These are phyloP conservation scores for Mollisiaceae sp. DNA, from an alignment of 2,329 filamentous ascomycete species.

Conservation along the genomic window DNA sequence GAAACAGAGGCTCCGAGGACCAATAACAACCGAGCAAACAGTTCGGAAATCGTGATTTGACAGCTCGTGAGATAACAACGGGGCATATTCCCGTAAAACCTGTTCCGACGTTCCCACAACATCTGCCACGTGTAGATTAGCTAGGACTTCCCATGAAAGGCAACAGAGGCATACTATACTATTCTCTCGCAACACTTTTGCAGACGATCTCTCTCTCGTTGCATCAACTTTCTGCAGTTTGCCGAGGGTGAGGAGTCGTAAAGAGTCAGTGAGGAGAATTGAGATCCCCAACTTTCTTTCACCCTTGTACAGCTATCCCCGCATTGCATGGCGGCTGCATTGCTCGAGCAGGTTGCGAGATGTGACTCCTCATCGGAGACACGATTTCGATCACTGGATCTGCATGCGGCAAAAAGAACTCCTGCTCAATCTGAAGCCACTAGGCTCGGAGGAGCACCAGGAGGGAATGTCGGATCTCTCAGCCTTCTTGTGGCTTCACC, in stretches of 20 bases:
- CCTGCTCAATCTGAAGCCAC: slow-evolving; percentile 3
- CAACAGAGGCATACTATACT: no score
- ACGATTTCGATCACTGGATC: slow-evolving; percentile 13
- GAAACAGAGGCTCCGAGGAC: neutral
- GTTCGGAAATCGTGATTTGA: neutral
- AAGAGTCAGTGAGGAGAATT: neutral
- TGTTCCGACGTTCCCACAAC: neutral
- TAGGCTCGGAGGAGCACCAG: no score
- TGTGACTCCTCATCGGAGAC: slow-evolving; percentile 20
- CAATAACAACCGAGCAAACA: slow-evolving; percentile 6
- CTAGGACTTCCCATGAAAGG: slow-evolving; percentile 12
- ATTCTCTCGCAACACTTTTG: slow-evolving; percentile 8
- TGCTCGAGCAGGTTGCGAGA: slow-evolving; percentile 12
- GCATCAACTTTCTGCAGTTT: neutral
- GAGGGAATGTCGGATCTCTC: neutral
- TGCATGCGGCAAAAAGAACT: slow-evolving; percentile 1
- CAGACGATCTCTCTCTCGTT: slow-evolving; percentile 4
- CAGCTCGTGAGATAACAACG: neutral
- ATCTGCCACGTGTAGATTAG: slow-evolving; percentile 20
- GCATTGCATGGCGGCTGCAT: slow-evolving; percentile 16
- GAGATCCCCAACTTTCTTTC: neutral
- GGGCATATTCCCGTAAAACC: neutral
- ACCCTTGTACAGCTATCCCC: slow-evolving; percentile 12
- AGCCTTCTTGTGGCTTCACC: neutral
- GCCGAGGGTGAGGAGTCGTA: neutral